Evolutionary conservation across 2,329 filamentous ascomycete species (phyloP).

Genomic region (Calycina herbarum): DNA sequence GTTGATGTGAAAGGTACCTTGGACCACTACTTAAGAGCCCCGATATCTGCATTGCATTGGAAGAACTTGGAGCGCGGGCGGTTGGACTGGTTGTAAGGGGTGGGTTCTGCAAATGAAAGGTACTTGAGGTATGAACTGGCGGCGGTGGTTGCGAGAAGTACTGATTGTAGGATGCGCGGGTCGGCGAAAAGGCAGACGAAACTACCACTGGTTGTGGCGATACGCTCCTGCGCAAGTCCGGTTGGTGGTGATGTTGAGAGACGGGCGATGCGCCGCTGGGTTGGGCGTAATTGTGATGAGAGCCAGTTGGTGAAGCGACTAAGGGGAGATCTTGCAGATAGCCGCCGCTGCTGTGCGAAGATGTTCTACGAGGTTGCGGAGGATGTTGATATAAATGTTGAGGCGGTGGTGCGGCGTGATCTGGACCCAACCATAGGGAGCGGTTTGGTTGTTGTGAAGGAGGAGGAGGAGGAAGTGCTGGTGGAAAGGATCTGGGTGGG

Average conservation of each 20-base stretch:
- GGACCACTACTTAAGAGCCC: conserved; percentile 27
- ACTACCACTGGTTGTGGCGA: conserved; percentile 17
- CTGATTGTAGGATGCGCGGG: neutral
- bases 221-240: conserved; percentile 24
- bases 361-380: conserved; percentile 12
- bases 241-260: conserved; percentile 25
- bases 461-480: conserved; percentile 6
- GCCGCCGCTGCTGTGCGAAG: conserved; percentile 15
- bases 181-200: conserved; percentile 4
- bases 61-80: conserved; percentile 14
- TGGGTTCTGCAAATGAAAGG: conserved; percentile 9
- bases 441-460: conserved; percentile 18
- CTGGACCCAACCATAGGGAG: conserved; percentile 18
- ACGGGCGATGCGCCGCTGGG: conserved; percentile 9
- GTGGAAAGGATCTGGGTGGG: conserved; percentile 18
- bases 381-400: conserved; percentile 11
- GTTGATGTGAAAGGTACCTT: conserved; percentile 14
- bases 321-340: conserved; percentile 13
- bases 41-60: conserved; percentile 29
- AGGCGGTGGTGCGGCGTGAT: conserved; percentile 20
- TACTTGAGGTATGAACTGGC: conserved; percentile 1
- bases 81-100: conserved; percentile 7
- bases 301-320: conserved; percentile 6
- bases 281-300: conserved; percentile 6
- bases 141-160: neutral